Evolutionary conservation across 1,284 basidiomycete species (phyloP).

Genomic region (Vanrija pseudolonga): DNA sequence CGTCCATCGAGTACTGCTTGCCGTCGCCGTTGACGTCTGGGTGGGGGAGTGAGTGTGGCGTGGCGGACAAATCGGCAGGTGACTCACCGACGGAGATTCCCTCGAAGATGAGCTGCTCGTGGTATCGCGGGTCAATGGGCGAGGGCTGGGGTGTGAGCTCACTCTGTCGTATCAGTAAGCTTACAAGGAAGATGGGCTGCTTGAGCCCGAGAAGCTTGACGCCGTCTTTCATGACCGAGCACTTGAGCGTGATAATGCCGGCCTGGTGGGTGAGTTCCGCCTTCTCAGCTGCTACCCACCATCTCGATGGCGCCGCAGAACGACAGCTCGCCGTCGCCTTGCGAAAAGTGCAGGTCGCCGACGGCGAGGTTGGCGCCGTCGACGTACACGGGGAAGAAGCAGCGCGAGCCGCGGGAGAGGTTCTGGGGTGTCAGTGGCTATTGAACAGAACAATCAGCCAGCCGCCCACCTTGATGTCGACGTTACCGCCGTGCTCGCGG

Average conservation of each 20-base stretch:
- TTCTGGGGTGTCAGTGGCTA: background rate
- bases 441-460: constrained; percentile 44
- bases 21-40: constrained; percentile 13
- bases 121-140: constrained; percentile 14
- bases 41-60: no score
- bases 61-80: no score
- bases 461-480: constrained; percentile 66
- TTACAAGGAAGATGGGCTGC: constrained; percentile 9
- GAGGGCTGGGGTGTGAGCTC: constrained; percentile 1
- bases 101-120: constrained; percentile 14
- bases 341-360: constrained; percentile 73
- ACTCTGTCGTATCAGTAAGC: background rate
- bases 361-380: constrained; percentile 69
- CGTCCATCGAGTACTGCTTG: constrained; percentile 11
- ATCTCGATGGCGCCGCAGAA: constrained; percentile 32
- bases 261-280: background rate
- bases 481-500: constrained; percentile 77
- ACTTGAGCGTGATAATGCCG: constrained; percentile 6
- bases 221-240: constrained; percentile 5
- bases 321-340: constrained; percentile 64
- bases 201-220: constrained; percentile 6
- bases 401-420: constrained; percentile 7
- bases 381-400: constrained; percentile 60
- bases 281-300: constrained; percentile 41
- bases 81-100: constrained; percentile 2